Evolutionary conservation across 306 rosid genomes (phyloP).

Genomic region (Inga laurina): DNA sequence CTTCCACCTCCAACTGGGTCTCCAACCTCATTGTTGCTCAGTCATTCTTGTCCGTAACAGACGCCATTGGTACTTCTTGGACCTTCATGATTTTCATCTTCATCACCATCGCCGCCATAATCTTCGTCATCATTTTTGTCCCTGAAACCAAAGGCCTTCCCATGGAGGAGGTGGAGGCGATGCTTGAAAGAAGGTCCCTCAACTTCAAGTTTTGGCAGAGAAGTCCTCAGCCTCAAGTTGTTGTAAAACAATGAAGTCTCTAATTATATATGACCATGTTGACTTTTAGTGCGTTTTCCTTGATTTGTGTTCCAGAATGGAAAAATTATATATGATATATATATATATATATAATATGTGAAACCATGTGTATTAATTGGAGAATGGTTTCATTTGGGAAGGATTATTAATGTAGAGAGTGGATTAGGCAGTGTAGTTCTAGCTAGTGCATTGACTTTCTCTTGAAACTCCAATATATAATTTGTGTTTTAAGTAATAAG

Average conservation of each 20-base stretch:
- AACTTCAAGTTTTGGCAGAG: constrained; percentile 60
- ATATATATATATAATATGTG: background rate
- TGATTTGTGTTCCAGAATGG: background rate
- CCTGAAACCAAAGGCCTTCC: constrained; percentile 73
- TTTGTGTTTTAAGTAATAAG: background rate
- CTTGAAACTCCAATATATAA: background rate
- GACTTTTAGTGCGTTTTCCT: background rate
- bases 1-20: constrained; percentile 63
- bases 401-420: background rate
- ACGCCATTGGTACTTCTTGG: constrained; percentile 54
- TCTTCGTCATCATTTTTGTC: constrained; percentile 53
- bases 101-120: constrained; percentile 47
- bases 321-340: background rate
- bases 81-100: constrained; percentile 59
- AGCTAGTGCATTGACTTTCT: constrained; percentile 4
- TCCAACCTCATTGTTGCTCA: constrained; percentile 65
- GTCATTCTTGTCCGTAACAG: constrained; percentile 52
- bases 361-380: constrained; percentile 1
- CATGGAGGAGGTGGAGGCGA: constrained; percentile 61
- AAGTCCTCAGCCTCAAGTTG: constrained; percentile 12
- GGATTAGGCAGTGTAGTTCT: constrained; percentile 8
- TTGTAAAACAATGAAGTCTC: background rate
- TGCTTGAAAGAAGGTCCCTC: constrained; percentile 49
- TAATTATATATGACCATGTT: background rate
- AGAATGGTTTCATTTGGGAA: background rate